These are phyloP conservation scores for Leccinum pseudoinsigne DNA, from an alignment of 1,284 basidiomycete species.

Conservation along the genomic window DNA sequence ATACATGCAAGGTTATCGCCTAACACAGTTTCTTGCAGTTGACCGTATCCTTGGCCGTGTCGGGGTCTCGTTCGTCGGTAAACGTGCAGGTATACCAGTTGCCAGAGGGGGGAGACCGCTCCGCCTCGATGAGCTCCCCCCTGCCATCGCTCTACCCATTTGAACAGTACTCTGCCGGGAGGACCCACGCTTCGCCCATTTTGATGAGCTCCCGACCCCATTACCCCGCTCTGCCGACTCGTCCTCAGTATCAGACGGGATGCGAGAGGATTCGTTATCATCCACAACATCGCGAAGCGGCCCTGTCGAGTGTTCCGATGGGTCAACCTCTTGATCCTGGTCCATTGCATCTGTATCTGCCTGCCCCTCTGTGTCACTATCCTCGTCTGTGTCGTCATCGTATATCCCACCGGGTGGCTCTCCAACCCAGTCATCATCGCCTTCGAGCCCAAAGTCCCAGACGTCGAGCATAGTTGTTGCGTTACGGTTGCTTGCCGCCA, in stretches of 20 bases:
- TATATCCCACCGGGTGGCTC: slow-evolving; percentile 51
- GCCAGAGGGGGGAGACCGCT: slow-evolving; percentile 22
- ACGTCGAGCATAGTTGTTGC: slow-evolving; percentile 81
- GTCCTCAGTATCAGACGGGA: slow-evolving; percentile 27
- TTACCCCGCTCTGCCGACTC: slow-evolving; percentile 35
- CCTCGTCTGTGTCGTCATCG: slow-evolving; percentile 55
- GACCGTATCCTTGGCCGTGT: slow-evolving; percentile 54
- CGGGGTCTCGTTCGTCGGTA: slow-evolving; percentile 57
- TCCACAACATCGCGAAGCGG: slow-evolving; percentile 36
- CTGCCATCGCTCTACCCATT: slow-evolving; percentile 16
- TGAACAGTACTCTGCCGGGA: slow-evolving; percentile 24
- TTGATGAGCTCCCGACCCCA: slow-evolving; percentile 38
- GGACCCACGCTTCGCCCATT: slow-evolving; percentile 35
- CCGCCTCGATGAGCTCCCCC: slow-evolving; percentile 24
- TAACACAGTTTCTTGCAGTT: slow-evolving; percentile 21
- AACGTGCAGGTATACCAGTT: slow-evolving; percentile 31
- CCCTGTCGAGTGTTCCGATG: slow-evolving; percentile 51
- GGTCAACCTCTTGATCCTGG: slow-evolving; percentile 53
- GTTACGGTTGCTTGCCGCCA: slow-evolving; percentile 86
- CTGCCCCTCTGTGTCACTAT: slow-evolving; percentile 52
- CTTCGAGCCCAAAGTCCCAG: slow-evolving; percentile 81
- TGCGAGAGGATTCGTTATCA: slow-evolving; percentile 29
- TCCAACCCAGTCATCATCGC: slow-evolving; percentile 57
- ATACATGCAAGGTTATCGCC: slow-evolving; percentile 23
- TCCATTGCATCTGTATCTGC: slow-evolving; percentile 67